Evolutionary conservation across 441 rosid species (phyloP).

Genomic region (Erysimum pusillum): DNA sequence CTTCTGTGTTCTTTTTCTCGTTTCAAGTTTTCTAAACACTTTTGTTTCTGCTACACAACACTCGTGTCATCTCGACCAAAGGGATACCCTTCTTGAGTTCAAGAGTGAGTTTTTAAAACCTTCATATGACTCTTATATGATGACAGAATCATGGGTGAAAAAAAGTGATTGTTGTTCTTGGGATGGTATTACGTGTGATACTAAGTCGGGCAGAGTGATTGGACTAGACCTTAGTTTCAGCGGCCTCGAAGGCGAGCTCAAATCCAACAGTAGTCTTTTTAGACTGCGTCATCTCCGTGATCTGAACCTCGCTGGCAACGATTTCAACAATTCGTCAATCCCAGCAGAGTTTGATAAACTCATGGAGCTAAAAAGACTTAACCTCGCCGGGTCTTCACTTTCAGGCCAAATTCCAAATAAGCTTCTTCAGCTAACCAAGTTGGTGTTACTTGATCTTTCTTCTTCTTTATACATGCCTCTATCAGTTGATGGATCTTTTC

Average conservation of each 20-base stretch:
- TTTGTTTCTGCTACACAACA: not conserved
- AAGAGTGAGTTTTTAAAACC: not conserved
- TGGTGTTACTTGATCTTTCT: conserved; percentile 16
- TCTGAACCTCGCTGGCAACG: not conserved
- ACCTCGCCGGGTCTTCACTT: not conserved
- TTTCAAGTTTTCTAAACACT: not conserved
- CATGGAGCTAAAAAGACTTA: conserved; percentile 15
- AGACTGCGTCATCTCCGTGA: not conserved
- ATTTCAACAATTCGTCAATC: not conserved
- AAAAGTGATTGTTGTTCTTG: not conserved
- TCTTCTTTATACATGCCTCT: not conserved
- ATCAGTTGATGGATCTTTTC: not conserved
- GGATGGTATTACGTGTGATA: not conserved
- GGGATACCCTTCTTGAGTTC: not conserved
- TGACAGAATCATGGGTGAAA: not conserved
- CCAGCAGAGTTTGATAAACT: conserved; percentile 14
- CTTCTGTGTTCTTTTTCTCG: not conserved
- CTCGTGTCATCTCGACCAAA: not conserved
- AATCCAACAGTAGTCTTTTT: not conserved
- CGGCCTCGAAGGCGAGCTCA: not conserved
- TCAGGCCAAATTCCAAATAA: conserved; percentile 27
- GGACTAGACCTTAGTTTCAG: not conserved
- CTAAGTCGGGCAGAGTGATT: not conserved
- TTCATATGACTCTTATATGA: not conserved
- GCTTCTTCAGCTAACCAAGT: conserved; percentile 38